phyloP scores from a whole-genome alignment of 495 filamentous ascomycete species.

The Neurospora sp. region DNA sequence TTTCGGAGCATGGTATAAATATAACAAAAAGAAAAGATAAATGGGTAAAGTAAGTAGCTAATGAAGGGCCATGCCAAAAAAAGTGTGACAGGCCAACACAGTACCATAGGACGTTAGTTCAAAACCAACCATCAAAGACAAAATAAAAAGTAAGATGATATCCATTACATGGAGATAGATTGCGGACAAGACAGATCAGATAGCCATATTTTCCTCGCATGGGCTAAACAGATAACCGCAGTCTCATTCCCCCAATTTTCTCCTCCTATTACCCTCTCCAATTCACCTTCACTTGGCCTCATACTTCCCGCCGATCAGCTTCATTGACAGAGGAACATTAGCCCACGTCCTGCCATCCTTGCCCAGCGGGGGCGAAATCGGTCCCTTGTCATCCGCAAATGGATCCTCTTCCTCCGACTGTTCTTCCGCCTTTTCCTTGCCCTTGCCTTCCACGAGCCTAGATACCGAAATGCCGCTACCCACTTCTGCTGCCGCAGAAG shows the following conservation, averaged over 20 bases:
- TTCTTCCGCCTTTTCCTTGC: conserved; percentile 31
- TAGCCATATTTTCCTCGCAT: background rate
- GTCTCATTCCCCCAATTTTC: background rate
- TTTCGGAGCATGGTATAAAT: background rate
- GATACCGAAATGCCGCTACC: conserved; percentile 56
- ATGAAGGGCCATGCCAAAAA: background rate
- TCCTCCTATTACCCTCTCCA: background rate
- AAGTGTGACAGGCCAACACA: background rate
- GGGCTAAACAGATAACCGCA: background rate
- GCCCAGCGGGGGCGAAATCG: conserved; percentile 21
- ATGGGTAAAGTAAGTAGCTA: background rate
- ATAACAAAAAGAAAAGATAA: conserved; percentile 1
- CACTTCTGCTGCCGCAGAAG: conserved; percentile 21
- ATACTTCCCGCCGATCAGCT: conserved; percentile 73
- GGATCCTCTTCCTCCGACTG: conserved; percentile 31
- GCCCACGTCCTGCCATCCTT: conserved; percentile 52
- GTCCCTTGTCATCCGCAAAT: conserved; percentile 30
- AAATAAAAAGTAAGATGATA: background rate
- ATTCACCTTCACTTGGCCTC: conserved; percentile 32
- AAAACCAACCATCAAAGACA: background rate
- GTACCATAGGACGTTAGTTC: background rate
- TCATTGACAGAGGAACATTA: conserved; percentile 59
- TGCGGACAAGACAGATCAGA: background rate
- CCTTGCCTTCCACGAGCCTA: conserved; percentile 31
- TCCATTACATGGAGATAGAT: background rate